Evolutionary conservation across 78 protist genomes (phyloP), one percentile per base, ranked within the genome.

Genomic region (Dictyostelium firmibasis): DNA sequence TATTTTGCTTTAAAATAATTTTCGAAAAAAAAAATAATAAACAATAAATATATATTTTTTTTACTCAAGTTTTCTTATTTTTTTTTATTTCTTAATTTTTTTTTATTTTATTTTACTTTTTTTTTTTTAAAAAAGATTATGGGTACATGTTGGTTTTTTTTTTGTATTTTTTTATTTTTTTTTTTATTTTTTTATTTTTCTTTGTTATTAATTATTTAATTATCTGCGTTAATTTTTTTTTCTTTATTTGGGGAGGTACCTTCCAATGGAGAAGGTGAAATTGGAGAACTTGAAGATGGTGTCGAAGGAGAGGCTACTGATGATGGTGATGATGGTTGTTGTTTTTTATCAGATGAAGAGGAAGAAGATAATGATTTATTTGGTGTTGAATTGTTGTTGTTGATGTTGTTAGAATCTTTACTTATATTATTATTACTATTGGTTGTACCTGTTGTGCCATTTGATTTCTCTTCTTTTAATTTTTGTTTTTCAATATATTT

Each of bases 401-500:
- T 6, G 69, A 23, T 6, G 69, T 60, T 18, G 69, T 1, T 53
- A 38, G 43, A 53, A 53, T 53, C 67, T 57, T 57, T 57, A 57
- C 20, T 57, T 14, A 14, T 50, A 50, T 50, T 50, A 50, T 50
- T 57, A 57, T 7, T 57, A 57, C 9, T 57, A 57, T 27, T 27
- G 35, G 33, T 74, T 74, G 62, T 20, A 13, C 6, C 25, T 25
- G n/a, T 25, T 9, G 86, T 60, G 6, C 20, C 23, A 2, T 11
- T 41, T 4, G 62, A 29, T 33, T 82, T 82, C 2, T 82, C 86
- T 57, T 82, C 86, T 82, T 82, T 82, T 8, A 25, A 31, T 64
- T 70, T 75, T 60, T 50, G 76, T 50, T 86, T 79, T 70, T 89
- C 69, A 23, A 79, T 76, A 43, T 64, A 43, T 69, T 89, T 89